These are phyloP conservation scores for Malassezia brasiliensis DNA, from an alignment of 1,284 basidiomycete genomes.

Conservation along the genomic window DNA sequence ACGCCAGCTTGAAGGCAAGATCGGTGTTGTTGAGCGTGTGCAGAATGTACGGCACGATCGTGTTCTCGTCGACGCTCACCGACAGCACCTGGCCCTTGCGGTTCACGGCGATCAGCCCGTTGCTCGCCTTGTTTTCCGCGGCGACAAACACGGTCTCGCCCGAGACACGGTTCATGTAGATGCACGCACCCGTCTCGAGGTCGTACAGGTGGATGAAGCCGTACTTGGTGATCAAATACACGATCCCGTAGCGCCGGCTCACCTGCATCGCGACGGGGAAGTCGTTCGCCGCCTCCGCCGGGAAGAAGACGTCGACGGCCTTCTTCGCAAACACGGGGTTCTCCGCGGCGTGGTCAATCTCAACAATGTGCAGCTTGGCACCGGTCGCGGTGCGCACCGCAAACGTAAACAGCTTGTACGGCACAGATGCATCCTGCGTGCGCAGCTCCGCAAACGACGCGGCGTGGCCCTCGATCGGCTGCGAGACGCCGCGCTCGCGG, in stretches of 20 bases:
- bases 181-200: conserved; percentile 92
- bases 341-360: conserved; percentile 92
- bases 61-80: conserved; percentile 92
- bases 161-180: conserved; percentile 99
- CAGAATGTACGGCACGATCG: conserved; percentile 89
- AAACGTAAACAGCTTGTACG: conserved; percentile 81
- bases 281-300: conserved; percentile 92
- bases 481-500: conserved; percentile 80
- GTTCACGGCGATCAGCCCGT: conserved; percentile 98
- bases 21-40: conserved; percentile 92
- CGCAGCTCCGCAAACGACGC: conserved; percentile 90
- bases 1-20: conserved; percentile 94
- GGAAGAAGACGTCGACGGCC: conserved; percentile 98
- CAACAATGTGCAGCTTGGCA: conserved; percentile 97
- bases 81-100: conserved; percentile 97
- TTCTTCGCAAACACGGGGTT: conserved; percentile 96
- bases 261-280: conserved; percentile 99
- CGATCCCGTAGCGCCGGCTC: conserved; percentile 89
- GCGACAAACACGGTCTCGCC: conserved; percentile 99
- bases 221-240: conserved; percentile 97
- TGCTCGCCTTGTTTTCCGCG: conserved; percentile 81
- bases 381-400: conserved; percentile 88
- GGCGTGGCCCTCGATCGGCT: conserved; percentile 97
- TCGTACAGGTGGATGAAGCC: conserved; percentile 99
- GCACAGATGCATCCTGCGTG: conserved; percentile 31